These are phyloP conservation scores for Sequoiadendron giganteum DNA, from an alignment of 75 land plant species.

Conservation along the genomic window DNA sequence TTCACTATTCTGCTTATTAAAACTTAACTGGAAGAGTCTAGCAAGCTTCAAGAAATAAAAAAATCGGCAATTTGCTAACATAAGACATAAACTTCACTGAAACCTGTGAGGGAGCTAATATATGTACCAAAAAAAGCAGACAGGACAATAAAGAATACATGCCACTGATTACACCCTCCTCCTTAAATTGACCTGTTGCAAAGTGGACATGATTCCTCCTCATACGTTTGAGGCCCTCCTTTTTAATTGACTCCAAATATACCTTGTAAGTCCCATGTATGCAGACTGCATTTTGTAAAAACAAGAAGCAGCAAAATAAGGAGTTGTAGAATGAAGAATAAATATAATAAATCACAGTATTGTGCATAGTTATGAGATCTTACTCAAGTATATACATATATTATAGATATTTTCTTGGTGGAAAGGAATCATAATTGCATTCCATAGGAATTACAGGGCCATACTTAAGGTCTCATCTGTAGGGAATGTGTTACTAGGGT, in stretches of 20 bases:
- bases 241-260: constrained; percentile 65
- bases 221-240: constrained; percentile 82
- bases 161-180: constrained; percentile 94
- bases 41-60: neutral
- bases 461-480: neutral
- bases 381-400: neutral
- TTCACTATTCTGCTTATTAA: neutral
- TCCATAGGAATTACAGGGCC: neutral
- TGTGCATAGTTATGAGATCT: neutral
- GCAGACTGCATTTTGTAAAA: constrained; percentile 55
- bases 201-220: constrained; percentile 86
- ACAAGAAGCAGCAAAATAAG: neutral
- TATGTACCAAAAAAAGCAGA: neutral
- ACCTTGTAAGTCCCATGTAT: constrained; percentile 88
- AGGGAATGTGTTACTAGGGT: neutral
- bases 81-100: neutral
- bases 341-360: neutral
- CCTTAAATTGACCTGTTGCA: constrained; percentile 78
- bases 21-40: neutral
- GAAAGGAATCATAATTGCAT: neutral
- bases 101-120: neutral
- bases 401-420: neutral
- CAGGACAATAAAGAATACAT: neutral
- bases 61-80: neutral
- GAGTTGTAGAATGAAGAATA: neutral